Base-by-base conservation (phyloP, 148 eudicot genomes). In the Arctostaphylos glauca region DNA sequence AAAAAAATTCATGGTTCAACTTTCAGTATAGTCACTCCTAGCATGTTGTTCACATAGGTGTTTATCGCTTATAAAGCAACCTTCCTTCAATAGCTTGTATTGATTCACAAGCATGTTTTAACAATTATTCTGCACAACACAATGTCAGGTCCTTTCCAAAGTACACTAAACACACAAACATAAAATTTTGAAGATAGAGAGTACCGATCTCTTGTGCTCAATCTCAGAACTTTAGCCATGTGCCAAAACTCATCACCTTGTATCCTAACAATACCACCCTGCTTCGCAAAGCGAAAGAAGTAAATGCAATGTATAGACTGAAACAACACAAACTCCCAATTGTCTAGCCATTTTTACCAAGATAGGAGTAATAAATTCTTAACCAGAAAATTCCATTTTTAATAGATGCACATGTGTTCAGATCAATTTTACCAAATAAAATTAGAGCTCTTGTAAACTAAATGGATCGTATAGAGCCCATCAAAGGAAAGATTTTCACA, bases 241-340 rank as follows among this genome's bases (percentile, higher is more conserved):
- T 96, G 99, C 98, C 97, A 94, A 85, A 92, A 90, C 80, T 94
- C 99, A 92, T 94, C 99, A 80, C 99, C 99, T 88, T 91, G 84
- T 70, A 96, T 85, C 41, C 89, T 93, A 76, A 93, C 88, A 71
- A 83, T 56, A 64, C 91, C 86, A 38, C 94, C 99, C 99, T 96
- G 88, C 58, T 71, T 80, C 52, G 18, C 31, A 1, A 73, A 79
- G 54, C 8, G 54, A 79, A 8, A 5, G 31, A 2, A 54, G 58
- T 74, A 73, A 72, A 76, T 31, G 18, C 10, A 52, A 49, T 38
- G 9, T 19, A 3, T 59, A 16, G 44, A 31, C 38, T 31, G 38
- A 31, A 53, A 79, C 16, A 21, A 53, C 53, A 23, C 78, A 81
- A 5, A 38, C 10, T 23, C 46, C 56, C 16, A 50, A 52, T 53